phyloP scores from a whole-genome alignment of 257 asterid genomes.

The Dorcoceras hygrometricum region DNA sequence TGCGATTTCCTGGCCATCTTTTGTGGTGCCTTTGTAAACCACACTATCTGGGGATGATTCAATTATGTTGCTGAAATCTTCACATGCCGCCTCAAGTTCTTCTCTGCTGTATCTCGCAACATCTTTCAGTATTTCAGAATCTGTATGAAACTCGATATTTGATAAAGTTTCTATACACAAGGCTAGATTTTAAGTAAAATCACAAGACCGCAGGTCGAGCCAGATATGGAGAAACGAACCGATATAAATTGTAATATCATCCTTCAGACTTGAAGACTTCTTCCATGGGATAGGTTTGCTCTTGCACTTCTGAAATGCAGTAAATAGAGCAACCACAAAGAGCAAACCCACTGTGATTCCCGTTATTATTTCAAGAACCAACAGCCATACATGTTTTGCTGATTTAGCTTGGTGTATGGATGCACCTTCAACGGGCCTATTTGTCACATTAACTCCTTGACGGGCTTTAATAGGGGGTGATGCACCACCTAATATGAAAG shows the following conservation, averaged over 20 bases:
- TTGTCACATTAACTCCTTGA: conserved; percentile 34
- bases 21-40: conserved; percentile 80
- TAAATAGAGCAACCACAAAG: conserved; percentile 48
- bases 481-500: conserved; percentile 40
- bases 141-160: conserved; percentile 38
- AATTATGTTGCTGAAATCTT: conserved; percentile 92
- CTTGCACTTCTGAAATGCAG: conserved; percentile 54
- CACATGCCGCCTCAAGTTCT: conserved; percentile 87
- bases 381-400: conserved; percentile 77
- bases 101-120: conserved; percentile 61
- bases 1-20: conserved; percentile 82
- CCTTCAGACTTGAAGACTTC: conserved; percentile 65
- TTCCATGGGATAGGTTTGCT: conserved; percentile 74
- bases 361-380: conserved; percentile 71
- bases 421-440: conserved; percentile 33
- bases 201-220: neutral
- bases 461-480: conserved; percentile 36
- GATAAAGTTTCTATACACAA: neutral
- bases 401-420: conserved; percentile 44
- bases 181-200: neutral
- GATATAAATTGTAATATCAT: conserved; percentile 47
- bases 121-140: conserved; percentile 70
- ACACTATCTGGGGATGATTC: conserved; percentile 57
- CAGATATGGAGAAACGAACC: conserved; percentile 38
- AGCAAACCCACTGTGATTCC: conserved; percentile 61